Base-by-base conservation (phyloP, 495 filamentous ascomycete genomes). In the Clohesyomyces aquaticus region DNA sequence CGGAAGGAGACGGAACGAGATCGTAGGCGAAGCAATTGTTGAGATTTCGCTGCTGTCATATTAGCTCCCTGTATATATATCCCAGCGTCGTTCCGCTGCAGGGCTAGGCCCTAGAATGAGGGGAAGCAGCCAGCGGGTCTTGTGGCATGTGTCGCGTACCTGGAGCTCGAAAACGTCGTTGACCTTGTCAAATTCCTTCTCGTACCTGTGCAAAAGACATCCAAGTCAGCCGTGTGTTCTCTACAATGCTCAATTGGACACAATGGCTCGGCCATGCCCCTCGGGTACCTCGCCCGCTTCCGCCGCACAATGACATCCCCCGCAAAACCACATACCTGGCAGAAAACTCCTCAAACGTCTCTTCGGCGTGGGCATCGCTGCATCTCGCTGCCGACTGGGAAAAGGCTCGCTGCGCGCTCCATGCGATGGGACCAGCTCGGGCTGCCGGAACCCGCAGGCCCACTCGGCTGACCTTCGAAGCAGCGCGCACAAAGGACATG, bases 21-120 rank as follows among this genome's bases (percentile, higher is more conserved):
- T 99, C 94, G 87, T 99, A 99, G 76, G 94, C 94, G 80, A 99
- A 99, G 77, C 90, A 92, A 81, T 99, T 99, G 88, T 99, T 99
- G 69, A 99, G 84, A 80, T 99, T 99, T 75, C 94, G 92, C 92
- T 98, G 72, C 63, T 16, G 21, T 4, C 29, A 25, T 14, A 52
- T 71, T 25, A 70, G 67, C 42, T 22, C 11, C 16, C 19, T 28
- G 18, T 19, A n/a, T n/a, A n/a, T n/a, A n/a, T n/a, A n/a, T n/a
- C n/a, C n/a, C 28, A 38, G 46, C 48, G 45, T 18, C 18, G 18
- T 16, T 28, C 12, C 49, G 8, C 41, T 27, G 26, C 3, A n/a
- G 9, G 11, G 21, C 55, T 11, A 43, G 3, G 14, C 18, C 19
- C 2, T 8, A 51, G 49, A 26, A 32, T 2, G 4, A 25, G 18